Evolutionary conservation across 2,329 filamentous ascomycete species (phyloP), one percentile per base, ranked within the genome.

Genomic region (Tolypocladium ovalisporum): DNA sequence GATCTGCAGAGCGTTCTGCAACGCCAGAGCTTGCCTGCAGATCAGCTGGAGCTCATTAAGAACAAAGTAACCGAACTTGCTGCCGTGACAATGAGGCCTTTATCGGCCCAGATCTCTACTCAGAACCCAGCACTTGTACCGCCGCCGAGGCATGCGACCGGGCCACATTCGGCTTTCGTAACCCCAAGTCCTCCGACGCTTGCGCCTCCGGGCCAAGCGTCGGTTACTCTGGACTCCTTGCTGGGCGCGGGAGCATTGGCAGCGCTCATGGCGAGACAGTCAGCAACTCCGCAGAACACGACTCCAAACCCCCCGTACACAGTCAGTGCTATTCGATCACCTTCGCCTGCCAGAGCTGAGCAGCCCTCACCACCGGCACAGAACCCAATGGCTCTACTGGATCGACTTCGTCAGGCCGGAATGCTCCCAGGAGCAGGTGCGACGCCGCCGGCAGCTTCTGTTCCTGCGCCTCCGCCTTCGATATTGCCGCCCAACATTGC

Each of bases 21-120:
- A 71, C 86, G 80, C 64, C 88, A 90, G 72, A 85, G 86, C 68
- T 79, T 96, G 70, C 87, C 87, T 59, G 84, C 85, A 66, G 86
- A 92, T 67, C 89, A 96, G 75, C 81, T 96, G 69, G 85, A 88
- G 73, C 83, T 88, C 71, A 88, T 96, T 73, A 89, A 87, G 73
- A 86, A 87, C 70, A 90, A 94, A 81, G 86, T 97, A 72, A 85
- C 87, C 71, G 84, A 86, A 72, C 81, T 96, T 71, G 82, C 71
- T 72, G 68, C 84, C 78, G 74, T 82, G 82, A 81, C 80, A 68
- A 77, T 84, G 71, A 79, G 77, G 71, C 78, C 78, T 55, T 64
- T 71, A 62, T 69, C 73, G 66, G 70, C 72, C 67, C 75, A 73
- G 66, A 70, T 68, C 61, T 63, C 69, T 66, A 67, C 70, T 63